Conservation (phyloP, 148 eudicot species). For the Oxyria digyna region DNA sequence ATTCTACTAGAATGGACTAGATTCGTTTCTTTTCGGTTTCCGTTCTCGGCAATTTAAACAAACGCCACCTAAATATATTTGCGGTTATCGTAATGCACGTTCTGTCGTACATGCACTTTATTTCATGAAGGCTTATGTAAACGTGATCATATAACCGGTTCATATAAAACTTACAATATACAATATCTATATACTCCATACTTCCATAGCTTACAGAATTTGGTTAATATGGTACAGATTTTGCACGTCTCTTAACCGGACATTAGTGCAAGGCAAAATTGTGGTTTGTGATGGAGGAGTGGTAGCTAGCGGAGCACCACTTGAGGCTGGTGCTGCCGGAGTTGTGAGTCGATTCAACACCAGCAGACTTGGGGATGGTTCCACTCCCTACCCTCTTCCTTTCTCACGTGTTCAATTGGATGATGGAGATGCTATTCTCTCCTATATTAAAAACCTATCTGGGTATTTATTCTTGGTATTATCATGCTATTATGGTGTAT, state of each 20-base stretch:
- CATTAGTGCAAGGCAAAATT: slow-evolving; percentile 23
- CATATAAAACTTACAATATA: no score
- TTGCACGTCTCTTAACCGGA: slow-evolving; percentile 14
- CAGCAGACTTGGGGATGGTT: neutral
- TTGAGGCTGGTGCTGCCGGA: neutral
- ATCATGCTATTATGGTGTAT: no score
- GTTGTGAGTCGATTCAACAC: neutral
- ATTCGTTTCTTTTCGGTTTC: no score
- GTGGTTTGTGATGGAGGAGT: slow-evolving; percentile 13
- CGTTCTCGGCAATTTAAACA: no score
- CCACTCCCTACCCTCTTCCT: neutral
- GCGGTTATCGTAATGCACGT: no score
- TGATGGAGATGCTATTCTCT: neutral
- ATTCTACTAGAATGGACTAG: no score
- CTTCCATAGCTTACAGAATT: no score
- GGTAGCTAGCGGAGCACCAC: neutral
- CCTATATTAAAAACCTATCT: neutral
- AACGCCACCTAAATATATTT: no score
- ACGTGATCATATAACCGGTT: no score
- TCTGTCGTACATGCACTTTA: no score
- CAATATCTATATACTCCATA: no score
- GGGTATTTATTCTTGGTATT: neutral
- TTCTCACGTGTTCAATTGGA: neutral
- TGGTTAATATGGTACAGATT: neutral
- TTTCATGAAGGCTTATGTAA: no score